Percentiles rank a stretch among this genome's conserved stretches.
These are phyloP conservation scores for Podaxis sp. DNA, from an alignment of 768 basidiomycete genomes.

Conservation along the genomic window DNA sequence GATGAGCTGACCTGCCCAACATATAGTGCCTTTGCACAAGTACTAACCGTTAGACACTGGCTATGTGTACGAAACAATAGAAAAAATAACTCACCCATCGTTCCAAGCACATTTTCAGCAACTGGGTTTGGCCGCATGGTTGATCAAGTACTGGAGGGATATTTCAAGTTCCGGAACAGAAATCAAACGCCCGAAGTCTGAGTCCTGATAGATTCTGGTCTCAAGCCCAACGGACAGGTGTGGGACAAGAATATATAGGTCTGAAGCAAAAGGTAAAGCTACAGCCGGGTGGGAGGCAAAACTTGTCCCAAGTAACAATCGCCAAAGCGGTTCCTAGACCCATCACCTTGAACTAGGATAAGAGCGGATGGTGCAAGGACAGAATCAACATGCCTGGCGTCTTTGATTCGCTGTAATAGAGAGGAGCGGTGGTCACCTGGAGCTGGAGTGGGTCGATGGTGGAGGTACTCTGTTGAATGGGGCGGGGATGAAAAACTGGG, in stretches of 20 bases:
- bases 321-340: background rate
- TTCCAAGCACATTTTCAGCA: constrained; percentile 70
- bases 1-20: constrained; percentile 66
- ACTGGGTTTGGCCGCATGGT: constrained; percentile 48
- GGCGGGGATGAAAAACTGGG: background rate
- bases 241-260: too few relatives aligned
- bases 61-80: background rate
- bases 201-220: too few relatives aligned
- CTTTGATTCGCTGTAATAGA: background rate
- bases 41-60: background rate
- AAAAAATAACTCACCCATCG: constrained; percentile 47
- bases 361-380: background rate
- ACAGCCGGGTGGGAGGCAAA: background rate
- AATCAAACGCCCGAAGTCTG: too few relatives aligned
- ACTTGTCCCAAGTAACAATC: background rate
- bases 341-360: constrained; percentile 2
- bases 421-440: background rate
- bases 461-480: background rate
- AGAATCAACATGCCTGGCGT: constrained; percentile 8
- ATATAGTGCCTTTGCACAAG: constrained; percentile 49
- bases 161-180: too few relatives aligned
- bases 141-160: background rate
- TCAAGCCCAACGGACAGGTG: too few relatives aligned
- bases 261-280: too few relatives aligned
- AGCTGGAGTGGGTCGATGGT: background rate